Base-by-base conservation (phyloP, 2,329 filamentous ascomycete genomes). In the Cladosporium sp. region DNA sequence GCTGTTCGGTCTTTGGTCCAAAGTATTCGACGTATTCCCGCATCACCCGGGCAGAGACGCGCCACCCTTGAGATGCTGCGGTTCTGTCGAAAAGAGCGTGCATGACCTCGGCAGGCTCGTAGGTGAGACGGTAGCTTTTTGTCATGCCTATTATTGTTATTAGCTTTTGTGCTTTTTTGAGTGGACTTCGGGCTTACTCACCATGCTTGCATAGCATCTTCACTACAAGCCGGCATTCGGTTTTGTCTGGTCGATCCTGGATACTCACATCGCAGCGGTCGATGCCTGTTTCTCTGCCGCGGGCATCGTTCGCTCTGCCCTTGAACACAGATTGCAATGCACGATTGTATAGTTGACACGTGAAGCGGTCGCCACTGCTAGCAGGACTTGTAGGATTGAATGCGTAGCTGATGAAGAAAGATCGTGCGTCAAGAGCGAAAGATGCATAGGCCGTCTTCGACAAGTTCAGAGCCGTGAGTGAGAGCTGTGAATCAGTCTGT, bases 1-100 rank as follows among this genome's bases (percentile, higher is more conserved):
- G 77, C 57, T 90, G 84, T 65, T 92, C 87, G 27, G 88, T 88
- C 4, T 85, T 86, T 1, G 85, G 84, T 0, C 86, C 85, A 61
- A 91, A 91, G 62, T 89, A 86, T 53, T 91, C 87, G 69, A 88
- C 84, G 54, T 89, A 78, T 59, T 90, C 85, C 54, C 84, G 80
- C 45, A 92, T 69, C 0, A 84, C 84, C 52, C 81, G 76, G 2
- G 86, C 83, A 13, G 84, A 81, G 51, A 91, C 88, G 9, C 76
- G 78, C 86, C 87, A 92, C 52, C 78, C 77, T 53, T 89, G 86
- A 1, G 73, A 74, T 1, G 85, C 84, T 49, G 82, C 77, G 25
- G 78, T 76, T 45, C 73, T 78, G 64, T 85, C 81, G 65, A 92
- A 92, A 42, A 86, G 81, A 50, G 87, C 87, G 63, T 89, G 85